phyloP scores from a whole-genome alignment of 768 basidiomycete genomes.

The Rhodotorula babjevae region DNA sequence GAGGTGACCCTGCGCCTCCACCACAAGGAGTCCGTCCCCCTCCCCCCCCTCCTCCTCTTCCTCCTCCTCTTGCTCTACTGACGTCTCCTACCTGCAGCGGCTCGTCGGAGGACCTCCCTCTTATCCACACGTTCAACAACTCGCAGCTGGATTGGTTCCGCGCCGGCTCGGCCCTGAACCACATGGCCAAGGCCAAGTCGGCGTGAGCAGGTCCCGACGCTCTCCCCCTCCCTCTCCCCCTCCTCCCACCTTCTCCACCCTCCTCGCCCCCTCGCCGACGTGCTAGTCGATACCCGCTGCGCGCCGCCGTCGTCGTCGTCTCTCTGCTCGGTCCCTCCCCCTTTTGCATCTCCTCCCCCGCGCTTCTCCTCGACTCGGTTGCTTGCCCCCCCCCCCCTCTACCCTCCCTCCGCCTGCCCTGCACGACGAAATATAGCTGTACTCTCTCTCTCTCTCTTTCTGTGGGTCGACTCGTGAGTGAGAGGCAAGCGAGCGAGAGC shows the following conservation, averaged over 20 bases:
- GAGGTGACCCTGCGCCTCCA: constrained; percentile 75
- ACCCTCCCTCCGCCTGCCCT: neutral
- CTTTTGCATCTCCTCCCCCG: neutral
- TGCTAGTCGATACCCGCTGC: too few species aligned
- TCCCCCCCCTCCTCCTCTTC: constrained; percentile 68
- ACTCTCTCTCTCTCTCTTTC: neutral
- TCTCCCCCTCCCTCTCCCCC: too few species aligned
- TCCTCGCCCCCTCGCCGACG: too few species aligned
- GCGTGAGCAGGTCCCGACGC: neutral
- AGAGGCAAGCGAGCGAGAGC: too few species aligned
- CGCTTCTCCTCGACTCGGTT: neutral
- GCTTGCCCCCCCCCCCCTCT: neutral
- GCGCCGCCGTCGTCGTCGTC: too few species aligned
- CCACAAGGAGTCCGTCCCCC: constrained; percentile 53
- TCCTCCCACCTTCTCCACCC: neutral
- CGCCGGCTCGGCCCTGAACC: constrained; percentile 90
- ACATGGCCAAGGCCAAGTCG: constrained; percentile 43
- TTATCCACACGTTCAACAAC: constrained; percentile 97
- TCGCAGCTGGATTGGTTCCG: constrained; percentile 93
- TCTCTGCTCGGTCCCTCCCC: too few species aligned
- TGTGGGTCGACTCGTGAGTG: too few species aligned
- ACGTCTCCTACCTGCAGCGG: constrained; percentile 55
- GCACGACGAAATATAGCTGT: constrained; percentile 1
- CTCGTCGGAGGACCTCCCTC: constrained; percentile 52
- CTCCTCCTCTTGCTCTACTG: constrained; percentile 68